Base-by-base conservation (phyloP, 108 stramenopile genomes). In the Cyclotella kingstonii region DNA sequence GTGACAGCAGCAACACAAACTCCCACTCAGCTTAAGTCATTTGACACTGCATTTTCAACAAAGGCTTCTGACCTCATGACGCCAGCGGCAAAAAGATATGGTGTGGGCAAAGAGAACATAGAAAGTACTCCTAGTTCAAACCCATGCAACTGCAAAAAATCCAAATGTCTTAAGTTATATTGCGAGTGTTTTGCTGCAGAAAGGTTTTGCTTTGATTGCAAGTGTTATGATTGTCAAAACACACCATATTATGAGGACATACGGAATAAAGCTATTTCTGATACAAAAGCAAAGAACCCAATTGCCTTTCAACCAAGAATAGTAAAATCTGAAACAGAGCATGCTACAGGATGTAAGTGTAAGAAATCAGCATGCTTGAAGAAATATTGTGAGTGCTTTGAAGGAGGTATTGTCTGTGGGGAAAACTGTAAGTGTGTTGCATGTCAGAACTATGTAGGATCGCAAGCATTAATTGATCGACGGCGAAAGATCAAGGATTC, bases 301-400 rank as follows among this genome's bases (percentile, higher is more conserved):
- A 63, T 82, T 27, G 93, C 94, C 25, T 94, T 95, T 66, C 73
- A 92, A 48, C 73, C 73, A 21, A 77, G 80, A 33, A 66, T 90
- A 22, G 41, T 35, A 2, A n/a, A 46, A 25, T 22, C 76, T 19
- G 58, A 72, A 34, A 74, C 70, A 6, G 76, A 76, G 11, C 95
- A 97, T 82, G 79, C 76, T 50, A 85, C 81, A 25, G 97, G 98
- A 25, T 99, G 98, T 66, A 84, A 84, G 69, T 99, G 98, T 81
- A 94, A 88, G 56, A 87, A 85, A 58, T 88, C 87, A 3, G 76
- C 76, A 22, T 99, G 98, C 79, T 82, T 99, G 41, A 99, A 99
- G 66, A 97, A 96, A 58, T 97, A 96, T 64, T 99, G 99, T 80
- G 99, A 99, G 77, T 99, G 99, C 75, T 99, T 96, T 65, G 77